A percentile compares a stretch with the other conserved stretches of the same genome.
These are phyloP conservation scores for Acanthamoeba castellanii DNA, from an alignment of 208 protist species.

Conservation along the genomic window DNA sequence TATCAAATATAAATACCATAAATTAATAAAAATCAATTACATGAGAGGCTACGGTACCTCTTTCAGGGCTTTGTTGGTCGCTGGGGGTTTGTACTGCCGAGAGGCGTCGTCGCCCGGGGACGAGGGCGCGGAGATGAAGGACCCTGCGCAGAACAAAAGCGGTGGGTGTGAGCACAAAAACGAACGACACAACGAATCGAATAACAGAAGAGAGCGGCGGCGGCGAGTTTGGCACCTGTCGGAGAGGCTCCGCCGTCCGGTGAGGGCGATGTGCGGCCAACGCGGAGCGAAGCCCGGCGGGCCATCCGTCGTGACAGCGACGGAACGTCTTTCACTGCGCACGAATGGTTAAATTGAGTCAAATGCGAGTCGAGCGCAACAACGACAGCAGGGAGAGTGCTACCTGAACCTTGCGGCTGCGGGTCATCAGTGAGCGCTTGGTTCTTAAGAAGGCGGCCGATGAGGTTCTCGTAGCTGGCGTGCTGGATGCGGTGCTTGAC, in stretches of 20 bases:
- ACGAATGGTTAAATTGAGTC: too few species aligned
- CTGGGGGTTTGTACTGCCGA: not conserved
- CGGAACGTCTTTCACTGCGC: not conserved
- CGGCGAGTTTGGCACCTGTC: not conserved
- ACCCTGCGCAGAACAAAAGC: too few species aligned
- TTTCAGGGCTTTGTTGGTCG: not conserved
- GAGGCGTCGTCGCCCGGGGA: not conserved
- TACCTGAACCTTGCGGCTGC: not conserved
- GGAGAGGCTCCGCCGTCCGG: not conserved
- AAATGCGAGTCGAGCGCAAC: too few species aligned
- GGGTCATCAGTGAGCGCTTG: slow-evolving; percentile 78
- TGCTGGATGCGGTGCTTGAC: slow-evolving; percentile 80
- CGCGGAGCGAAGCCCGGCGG: not conserved
- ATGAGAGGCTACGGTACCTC: not conserved
- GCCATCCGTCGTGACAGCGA: not conserved
- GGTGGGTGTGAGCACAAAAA: too few species aligned
- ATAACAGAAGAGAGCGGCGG: too few species aligned
- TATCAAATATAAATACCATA: not conserved
- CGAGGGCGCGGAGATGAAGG: not conserved
- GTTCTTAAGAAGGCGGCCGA: slow-evolving; percentile 82
- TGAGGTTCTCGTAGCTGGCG: slow-evolving; percentile 83
- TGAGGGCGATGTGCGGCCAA: not conserved
- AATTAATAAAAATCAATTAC: too few species aligned
- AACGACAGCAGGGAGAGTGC: not conserved
- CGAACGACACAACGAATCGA: too few species aligned